phyloP scores from a whole-genome alignment of 495 filamentous ascomycete species.

The Letharia columbiana region DNA sequence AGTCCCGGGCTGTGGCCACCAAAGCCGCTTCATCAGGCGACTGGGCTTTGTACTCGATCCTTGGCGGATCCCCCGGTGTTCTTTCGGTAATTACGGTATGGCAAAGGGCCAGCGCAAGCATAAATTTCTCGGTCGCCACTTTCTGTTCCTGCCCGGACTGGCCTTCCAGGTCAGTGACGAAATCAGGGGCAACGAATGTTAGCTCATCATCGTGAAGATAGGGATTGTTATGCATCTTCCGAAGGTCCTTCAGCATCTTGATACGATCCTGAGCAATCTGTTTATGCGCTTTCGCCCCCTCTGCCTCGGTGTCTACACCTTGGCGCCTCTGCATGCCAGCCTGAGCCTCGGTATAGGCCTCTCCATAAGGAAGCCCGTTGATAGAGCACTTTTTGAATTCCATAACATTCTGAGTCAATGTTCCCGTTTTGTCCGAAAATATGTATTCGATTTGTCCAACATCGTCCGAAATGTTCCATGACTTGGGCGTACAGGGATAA shows the following conservation, averaged over 20 bases:
- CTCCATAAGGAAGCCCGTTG: constrained; percentile 89
- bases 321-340: constrained; percentile 88
- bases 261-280: constrained; percentile 72
- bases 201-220: constrained; percentile 84
- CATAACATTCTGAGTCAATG: constrained; percentile 98
- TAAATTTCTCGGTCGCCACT: constrained; percentile 74
- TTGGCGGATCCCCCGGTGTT: constrained; percentile 77
- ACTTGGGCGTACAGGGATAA: constrained; percentile 91
- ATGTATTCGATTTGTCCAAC: constrained; percentile 99
- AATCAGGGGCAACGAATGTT: constrained; percentile 88
- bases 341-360: constrained; percentile 95
- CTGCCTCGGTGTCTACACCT: constrained; percentile 76
- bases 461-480: constrained; percentile 99
- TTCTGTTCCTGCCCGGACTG: constrained; percentile 69
- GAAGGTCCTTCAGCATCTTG: constrained; percentile 61
- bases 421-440: constrained; percentile 99
- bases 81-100: constrained; percentile 93
- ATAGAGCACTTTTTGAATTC: constrained; percentile 98
- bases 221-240: constrained; percentile 76
- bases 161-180: constrained; percentile 70
- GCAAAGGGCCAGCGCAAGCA: constrained; percentile 90
- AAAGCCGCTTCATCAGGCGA: constrained; percentile 95
- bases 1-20: constrained; percentile 88
- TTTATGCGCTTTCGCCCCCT: constrained; percentile 59
- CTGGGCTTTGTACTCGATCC: constrained; percentile 92